Evolutionary conservation across 495 filamentous ascomycete species (phyloP).

Genomic region (Rostrohypoxylon terebratum): DNA sequence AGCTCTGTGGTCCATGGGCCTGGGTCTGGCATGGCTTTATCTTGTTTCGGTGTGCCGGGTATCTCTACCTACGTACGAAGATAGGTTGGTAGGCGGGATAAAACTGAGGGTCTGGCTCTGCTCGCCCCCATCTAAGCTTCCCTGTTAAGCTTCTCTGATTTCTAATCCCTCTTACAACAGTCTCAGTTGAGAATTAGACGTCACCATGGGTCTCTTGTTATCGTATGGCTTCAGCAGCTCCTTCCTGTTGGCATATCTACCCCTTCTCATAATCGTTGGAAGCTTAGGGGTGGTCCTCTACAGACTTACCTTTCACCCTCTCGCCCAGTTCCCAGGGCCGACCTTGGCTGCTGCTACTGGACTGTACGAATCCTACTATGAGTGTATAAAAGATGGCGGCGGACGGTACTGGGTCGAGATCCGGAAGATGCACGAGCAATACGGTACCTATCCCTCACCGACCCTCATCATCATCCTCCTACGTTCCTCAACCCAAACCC

Average conservation of each 20-base stretch:
- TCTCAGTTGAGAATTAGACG: neutral
- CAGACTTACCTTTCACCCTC: constrained; percentile 56
- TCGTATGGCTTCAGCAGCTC: constrained; percentile 12
- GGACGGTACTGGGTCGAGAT: constrained; percentile 57
- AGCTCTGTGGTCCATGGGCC: neutral
- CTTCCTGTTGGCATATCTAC: constrained; percentile 5
- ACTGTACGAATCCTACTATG: constrained; percentile 63
- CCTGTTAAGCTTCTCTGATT: neutral
- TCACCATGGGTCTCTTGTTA: constrained; percentile 30
- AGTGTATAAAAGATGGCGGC: constrained; percentile 57
- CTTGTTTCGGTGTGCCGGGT: neutral
- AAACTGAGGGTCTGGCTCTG: neutral
- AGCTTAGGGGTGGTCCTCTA: constrained; percentile 43
- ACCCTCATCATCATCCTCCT: too few relatives aligned
- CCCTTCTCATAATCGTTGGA: neutral
- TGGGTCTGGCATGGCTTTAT: neutral
- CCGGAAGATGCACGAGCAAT: constrained; percentile 57
- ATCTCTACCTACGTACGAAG: too few relatives aligned
- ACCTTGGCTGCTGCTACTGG: constrained; percentile 60
- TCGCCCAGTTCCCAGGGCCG: constrained; percentile 61
- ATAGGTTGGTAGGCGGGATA: neutral
- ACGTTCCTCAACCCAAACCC: neutral
- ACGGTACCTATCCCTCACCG: constrained; percentile 53
- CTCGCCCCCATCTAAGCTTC: neutral
- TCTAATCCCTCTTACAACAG: neutral